phyloP scores from a whole-genome alignment of 352 stramenopile genomes.

The Pythium utonaiense region DNA sequence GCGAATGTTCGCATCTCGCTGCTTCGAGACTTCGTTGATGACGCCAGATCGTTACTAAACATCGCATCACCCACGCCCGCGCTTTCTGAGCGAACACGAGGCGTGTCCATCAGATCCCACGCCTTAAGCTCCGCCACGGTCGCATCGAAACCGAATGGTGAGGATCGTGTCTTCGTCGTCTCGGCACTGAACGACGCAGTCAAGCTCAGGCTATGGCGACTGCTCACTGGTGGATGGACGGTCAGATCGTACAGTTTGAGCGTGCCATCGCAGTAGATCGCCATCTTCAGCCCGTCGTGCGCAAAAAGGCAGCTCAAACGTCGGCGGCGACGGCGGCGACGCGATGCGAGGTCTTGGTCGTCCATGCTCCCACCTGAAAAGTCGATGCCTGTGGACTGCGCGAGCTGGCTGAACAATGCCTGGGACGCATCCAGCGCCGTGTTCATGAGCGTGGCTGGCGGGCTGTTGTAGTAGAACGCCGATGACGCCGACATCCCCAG shows the following conservation, averaged over 20 bases:
- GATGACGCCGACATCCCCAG: conserved; percentile 11
- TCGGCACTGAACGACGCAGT: conserved; percentile 8
- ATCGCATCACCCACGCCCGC: neutral
- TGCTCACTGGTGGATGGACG: conserved; percentile 9
- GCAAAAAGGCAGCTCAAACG: conserved; percentile 67
- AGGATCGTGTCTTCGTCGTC: conserved; percentile 49
- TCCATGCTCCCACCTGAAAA: conserved; percentile 31
- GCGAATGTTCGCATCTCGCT: conserved; percentile 63
- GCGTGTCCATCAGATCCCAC: conserved; percentile 42
- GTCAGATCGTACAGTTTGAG: conserved; percentile 70
- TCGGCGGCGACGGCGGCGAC: conserved; percentile 45
- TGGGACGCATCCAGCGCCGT: conserved; percentile 66
- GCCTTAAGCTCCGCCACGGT: conserved; percentile 57
- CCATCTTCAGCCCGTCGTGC: conserved; percentile 57
- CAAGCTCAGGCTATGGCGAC: conserved; percentile 3
- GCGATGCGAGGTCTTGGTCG: conserved; percentile 43
- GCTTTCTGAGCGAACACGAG: conserved; percentile 17
- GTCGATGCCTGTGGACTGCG: conserved; percentile 53
- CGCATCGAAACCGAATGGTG: conserved; percentile 62
- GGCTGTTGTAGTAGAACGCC: conserved; percentile 17
- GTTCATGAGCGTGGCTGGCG: conserved; percentile 43
- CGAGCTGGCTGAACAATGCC: conserved; percentile 62
- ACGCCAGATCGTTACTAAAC: conserved; percentile 1
- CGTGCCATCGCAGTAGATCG: conserved; percentile 53
- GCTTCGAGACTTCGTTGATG: neutral